Conservation (phyloP, 2,329 filamentous ascomycete species). For the Colletotrichum higginsianum region DNA sequence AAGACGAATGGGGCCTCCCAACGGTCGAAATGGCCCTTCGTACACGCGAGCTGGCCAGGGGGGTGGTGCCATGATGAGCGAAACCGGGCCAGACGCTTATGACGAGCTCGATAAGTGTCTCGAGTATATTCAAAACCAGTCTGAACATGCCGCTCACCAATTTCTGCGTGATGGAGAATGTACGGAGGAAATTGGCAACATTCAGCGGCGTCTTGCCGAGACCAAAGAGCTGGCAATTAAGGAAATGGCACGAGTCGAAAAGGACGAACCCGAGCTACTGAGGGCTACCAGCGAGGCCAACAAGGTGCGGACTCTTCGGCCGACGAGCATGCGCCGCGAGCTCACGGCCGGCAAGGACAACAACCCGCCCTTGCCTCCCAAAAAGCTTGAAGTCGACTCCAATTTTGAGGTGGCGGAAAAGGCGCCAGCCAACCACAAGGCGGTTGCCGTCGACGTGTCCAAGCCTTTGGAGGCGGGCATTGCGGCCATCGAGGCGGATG, state of each 20-base stretch:
- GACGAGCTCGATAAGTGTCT: slow-evolving; percentile 84
- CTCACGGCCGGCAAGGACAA: slow-evolving; percentile 48
- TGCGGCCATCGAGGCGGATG: slow-evolving; percentile 49
- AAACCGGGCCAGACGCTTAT: slow-evolving; percentile 65
- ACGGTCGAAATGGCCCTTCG: slow-evolving; percentile 44
- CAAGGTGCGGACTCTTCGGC: slow-evolving; percentile 65
- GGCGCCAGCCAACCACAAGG: slow-evolving; percentile 13
- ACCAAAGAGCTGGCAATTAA: slow-evolving; percentile 73
- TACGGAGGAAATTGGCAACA: slow-evolving; percentile 79
- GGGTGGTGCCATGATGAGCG: slow-evolving; percentile 38
- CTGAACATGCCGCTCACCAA: slow-evolving; percentile 89
- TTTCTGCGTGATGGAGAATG: slow-evolving; percentile 92
- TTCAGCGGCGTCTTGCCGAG: slow-evolving; percentile 75
- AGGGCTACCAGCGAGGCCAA: slow-evolving; percentile 56
- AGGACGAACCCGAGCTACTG: slow-evolving; percentile 65
- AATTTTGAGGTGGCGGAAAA: slow-evolving; percentile 43
- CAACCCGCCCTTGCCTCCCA: slow-evolving; percentile 36
- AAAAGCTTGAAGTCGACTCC: slow-evolving; percentile 52
- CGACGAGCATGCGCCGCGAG: slow-evolving; percentile 68
- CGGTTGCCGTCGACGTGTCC: slow-evolving; percentile 32
- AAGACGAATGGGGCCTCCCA: slow-evolving; percentile 48
- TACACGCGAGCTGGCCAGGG: slow-evolving; percentile 36
- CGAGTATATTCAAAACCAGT: slow-evolving; percentile 84
- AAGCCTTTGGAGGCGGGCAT: slow-evolving; percentile 38
- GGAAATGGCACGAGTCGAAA: slow-evolving; percentile 70